phyloP scores from a whole-genome alignment of 805 yeast species.

The Yarrowia hollandica region DNA sequence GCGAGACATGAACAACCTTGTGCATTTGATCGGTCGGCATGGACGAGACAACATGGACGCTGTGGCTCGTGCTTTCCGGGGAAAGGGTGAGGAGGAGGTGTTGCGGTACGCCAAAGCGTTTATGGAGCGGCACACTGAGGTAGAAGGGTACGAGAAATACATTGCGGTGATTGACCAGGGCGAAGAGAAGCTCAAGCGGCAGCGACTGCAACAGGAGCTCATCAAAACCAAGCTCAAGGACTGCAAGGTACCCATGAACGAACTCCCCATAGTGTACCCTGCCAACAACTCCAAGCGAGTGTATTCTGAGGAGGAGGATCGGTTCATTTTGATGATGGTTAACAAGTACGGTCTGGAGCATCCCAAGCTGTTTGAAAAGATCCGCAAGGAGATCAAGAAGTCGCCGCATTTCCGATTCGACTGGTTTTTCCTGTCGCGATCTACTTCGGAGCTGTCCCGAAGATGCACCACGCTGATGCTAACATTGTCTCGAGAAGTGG shows the following conservation, averaged over 20 bases:
- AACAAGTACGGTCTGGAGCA: constrained; percentile 79
- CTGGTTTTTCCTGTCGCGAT: constrained; percentile 80
- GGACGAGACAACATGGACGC: constrained; percentile 74
- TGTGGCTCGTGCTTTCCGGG: constrained; percentile 78
- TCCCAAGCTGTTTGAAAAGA: constrained; percentile 73
- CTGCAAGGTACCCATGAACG: constrained; percentile 76
- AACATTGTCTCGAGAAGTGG: constrained; percentile 70
- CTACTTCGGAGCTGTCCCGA: constrained; percentile 73
- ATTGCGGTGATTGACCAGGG: constrained; percentile 81
- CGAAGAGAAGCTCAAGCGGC: constrained; percentile 72
- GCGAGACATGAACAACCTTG: constrained; percentile 81
- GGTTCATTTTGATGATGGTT: constrained; percentile 78
- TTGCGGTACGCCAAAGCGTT: constrained; percentile 73
- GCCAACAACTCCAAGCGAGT: constrained; percentile 68
- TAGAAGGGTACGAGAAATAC: constrained; percentile 88
- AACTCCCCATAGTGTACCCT: constrained; percentile 68
- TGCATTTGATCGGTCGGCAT: constrained; percentile 68
- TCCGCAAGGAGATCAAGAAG: constrained; percentile 69
- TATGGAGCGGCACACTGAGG: constrained; percentile 74
- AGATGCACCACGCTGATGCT: constrained; percentile 77
- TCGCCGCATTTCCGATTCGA: constrained; percentile 83
- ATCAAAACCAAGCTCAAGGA: constrained; percentile 71
- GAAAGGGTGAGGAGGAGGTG: constrained; percentile 78
- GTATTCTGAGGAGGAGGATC: constrained; percentile 86
- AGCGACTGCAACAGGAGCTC: constrained; percentile 72